Evolutionary conservation across 352 stramenopile genomes (phyloP).

Genomic region (Phytophthora fragariaefolia): DNA sequence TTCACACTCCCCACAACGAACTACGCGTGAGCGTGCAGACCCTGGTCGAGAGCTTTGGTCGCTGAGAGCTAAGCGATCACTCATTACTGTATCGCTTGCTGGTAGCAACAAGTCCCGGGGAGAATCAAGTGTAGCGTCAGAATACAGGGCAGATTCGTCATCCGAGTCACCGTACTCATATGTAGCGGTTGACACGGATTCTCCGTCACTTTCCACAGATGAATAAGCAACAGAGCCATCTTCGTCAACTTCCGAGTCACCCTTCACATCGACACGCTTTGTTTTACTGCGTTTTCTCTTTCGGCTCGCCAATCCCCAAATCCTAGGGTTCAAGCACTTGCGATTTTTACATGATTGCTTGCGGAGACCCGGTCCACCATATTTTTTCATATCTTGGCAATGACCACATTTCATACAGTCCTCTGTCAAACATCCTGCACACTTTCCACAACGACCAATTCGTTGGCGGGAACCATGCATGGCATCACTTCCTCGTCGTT

Average conservation of each 20-base stretch:
- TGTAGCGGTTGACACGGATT: constrained; percentile 44
- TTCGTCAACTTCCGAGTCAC: constrained; percentile 51
- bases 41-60: constrained; percentile 44
- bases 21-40: constrained; percentile 60
- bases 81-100: constrained; percentile 41
- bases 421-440: constrained; percentile 71
- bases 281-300: constrained; percentile 47
- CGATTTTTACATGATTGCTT: constrained; percentile 91
- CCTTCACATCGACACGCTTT: constrained; percentile 39
- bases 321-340: constrained; percentile 82
- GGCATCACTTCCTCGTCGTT: constrained; percentile 42
- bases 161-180: constrained; percentile 35
- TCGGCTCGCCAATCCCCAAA: constrained; percentile 55
- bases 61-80: constrained; percentile 47
- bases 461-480: constrained; percentile 60
- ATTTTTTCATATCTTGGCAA: constrained; percentile 92
- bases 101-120: constrained; percentile 47
- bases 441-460: constrained; percentile 83
- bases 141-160: constrained; percentile 38
- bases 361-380: constrained; percentile 80
- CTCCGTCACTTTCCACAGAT: constrained; percentile 62
- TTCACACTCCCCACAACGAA: constrained; percentile 78
- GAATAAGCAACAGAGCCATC: constrained; percentile 51
- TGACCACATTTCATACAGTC: constrained; percentile 90
- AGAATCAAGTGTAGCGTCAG: constrained; percentile 39